Percentiles rank a stretch among this genome's conserved stretches.
Conservation (phyloP, 179 eudicot genomes). For the Amaranthus tricolor region DNA sequence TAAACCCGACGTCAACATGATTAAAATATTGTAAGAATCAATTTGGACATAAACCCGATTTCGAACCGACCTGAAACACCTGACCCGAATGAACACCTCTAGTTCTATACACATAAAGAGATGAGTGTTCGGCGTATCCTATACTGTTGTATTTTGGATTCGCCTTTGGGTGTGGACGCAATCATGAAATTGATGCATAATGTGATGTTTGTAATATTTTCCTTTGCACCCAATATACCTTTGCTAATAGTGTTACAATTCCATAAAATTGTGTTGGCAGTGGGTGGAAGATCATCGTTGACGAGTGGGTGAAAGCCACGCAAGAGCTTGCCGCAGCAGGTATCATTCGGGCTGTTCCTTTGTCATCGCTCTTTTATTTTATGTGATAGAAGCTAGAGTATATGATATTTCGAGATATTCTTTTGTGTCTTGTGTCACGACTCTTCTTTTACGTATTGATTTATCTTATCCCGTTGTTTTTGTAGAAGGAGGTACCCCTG, state of each 20-base stretch:
- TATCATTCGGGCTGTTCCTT: conserved; percentile 18
- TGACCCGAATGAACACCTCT: too few relatives aligned
- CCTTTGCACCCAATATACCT: neutral
- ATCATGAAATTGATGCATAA: conserved; percentile 3
- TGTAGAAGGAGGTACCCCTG: conserved; percentile 65
- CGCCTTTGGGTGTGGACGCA: too few relatives aligned
- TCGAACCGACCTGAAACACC: too few relatives aligned
- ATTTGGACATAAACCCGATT: too few relatives aligned
- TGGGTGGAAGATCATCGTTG: conserved; percentile 74
- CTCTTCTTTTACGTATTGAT: neutral
- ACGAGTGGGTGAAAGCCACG: conserved; percentile 72
- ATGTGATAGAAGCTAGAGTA: too few relatives aligned
- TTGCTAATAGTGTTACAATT: conserved; percentile 10
- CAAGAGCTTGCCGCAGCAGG: conserved; percentile 40
- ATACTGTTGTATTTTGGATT: neutral
- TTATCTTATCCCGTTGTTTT: conserved; percentile 12
- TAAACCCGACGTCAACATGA: too few relatives aligned
- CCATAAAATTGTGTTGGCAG: conserved; percentile 37
- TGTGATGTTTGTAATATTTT: neutral
- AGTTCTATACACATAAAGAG: too few relatives aligned
- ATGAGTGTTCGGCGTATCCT: too few relatives aligned
- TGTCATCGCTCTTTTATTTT: neutral
- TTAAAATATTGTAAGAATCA: too few relatives aligned
- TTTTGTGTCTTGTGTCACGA: neutral
- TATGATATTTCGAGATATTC: neutral